These are phyloP conservation scores for Zygosaccharomyces pseudobailii DNA, from an alignment of 1,139 yeast species.

Conservation along the genomic window DNA sequence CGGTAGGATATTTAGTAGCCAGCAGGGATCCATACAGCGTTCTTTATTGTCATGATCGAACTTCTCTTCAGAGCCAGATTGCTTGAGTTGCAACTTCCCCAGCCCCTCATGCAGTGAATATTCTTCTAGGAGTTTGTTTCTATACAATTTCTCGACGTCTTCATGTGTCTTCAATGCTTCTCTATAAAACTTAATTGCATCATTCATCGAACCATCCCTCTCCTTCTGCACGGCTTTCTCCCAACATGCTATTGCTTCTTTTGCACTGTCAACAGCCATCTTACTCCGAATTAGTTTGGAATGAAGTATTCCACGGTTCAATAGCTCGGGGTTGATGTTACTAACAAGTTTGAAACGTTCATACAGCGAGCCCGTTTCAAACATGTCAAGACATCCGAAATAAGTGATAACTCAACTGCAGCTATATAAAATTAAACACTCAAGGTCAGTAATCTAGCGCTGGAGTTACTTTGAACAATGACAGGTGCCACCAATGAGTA, in stretches of 20 bases:
- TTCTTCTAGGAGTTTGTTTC: constrained; percentile 44
- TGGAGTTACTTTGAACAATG: neutral
- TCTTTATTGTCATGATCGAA: constrained; percentile 11
- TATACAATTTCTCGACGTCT: constrained; percentile 62
- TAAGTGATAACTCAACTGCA: neutral
- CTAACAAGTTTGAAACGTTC: constrained; percentile 6
- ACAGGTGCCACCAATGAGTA: constrained; percentile 3
- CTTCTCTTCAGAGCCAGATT: constrained; percentile 20
- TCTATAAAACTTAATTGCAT: constrained; percentile 71
- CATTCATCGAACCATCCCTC: constrained; percentile 67
- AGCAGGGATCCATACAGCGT: constrained; percentile 39
- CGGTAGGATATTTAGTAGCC: constrained; percentile 55
- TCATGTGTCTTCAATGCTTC: constrained; percentile 64
- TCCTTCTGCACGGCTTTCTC: constrained; percentile 72
- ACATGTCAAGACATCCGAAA: neutral
- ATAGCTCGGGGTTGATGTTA: constrained; percentile 2
- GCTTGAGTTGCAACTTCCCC: constrained; percentile 12
- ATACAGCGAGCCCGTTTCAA: constrained; percentile 1
- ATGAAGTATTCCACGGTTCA: constrained; percentile 4
- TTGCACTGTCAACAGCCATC: constrained; percentile 14
- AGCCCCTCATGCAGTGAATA: constrained; percentile 22
- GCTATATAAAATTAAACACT: constrained; percentile 1
- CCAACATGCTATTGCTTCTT: constrained; percentile 55
- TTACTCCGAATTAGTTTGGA: neutral
- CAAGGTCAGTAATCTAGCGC: neutral